These are phyloP conservation scores for Jaminaea rosea DNA, from an alignment of 1,284 basidiomycete species.

Conservation along the genomic window DNA sequence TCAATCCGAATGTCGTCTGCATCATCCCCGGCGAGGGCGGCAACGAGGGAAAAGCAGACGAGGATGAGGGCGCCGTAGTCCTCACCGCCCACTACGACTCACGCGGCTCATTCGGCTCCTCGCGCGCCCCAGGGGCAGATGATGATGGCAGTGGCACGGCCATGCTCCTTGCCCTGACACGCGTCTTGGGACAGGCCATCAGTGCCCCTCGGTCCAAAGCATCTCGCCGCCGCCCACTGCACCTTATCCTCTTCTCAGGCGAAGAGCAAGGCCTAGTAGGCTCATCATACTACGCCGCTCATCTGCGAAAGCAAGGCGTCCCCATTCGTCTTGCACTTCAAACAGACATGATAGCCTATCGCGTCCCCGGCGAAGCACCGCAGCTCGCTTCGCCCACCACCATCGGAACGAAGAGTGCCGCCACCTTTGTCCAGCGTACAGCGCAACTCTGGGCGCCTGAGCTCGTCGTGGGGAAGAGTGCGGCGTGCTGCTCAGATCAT, in stretches of 20 bases:
- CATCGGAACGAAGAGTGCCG: constrained; percentile 28
- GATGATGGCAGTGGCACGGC: constrained; percentile 30
- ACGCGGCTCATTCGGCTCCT: constrained; percentile 34
- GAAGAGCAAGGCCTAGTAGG: constrained; percentile 46
- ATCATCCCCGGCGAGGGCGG: background rate
- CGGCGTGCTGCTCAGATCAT: constrained; percentile 46
- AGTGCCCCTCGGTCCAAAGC: constrained; percentile 2
- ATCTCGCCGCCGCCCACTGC: constrained; percentile 21
- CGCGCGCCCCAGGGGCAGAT: constrained; percentile 39
- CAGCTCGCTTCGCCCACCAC: constrained; percentile 45
- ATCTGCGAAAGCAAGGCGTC: too few relatives aligned
- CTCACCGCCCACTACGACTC: constrained; percentile 42
- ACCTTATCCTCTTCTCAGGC: constrained; percentile 43
- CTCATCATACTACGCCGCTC: constrained; percentile 2
- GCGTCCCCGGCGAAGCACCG: constrained; percentile 30
- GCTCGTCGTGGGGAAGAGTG: constrained; percentile 20
- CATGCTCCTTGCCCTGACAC: constrained; percentile 39
- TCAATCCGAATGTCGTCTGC: background rate
- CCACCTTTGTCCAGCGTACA: constrained; percentile 25
- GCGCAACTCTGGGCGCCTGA: constrained; percentile 40
- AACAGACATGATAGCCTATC: constrained; percentile 42
- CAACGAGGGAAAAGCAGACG: background rate
- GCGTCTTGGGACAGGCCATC: constrained; percentile 14
- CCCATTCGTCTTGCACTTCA: constrained; percentile 16
- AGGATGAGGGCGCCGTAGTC: constrained; percentile 25